Percentiles rank a stretch among this genome's conserved stretches.
Evolutionary conservation across 2,329 filamentous ascomycete species (phyloP).

Genomic region (Alternaria burnsii): DNA sequence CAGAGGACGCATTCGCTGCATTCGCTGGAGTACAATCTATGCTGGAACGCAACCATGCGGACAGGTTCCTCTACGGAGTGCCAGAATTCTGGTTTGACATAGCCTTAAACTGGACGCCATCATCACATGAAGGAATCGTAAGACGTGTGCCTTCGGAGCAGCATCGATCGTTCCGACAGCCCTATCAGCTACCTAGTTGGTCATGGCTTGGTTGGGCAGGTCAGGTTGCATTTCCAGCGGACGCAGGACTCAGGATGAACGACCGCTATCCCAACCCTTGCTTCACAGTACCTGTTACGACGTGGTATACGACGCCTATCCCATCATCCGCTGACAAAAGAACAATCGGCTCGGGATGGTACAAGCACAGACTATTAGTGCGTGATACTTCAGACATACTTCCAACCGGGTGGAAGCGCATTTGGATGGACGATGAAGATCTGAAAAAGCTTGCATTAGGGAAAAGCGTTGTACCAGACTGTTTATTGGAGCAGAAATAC

Average conservation of each 20-base stretch:
- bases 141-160: background rate
- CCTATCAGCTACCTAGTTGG: background rate
- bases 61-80: background rate
- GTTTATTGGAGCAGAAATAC: background rate
- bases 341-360: background rate
- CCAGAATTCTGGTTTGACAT: background rate
- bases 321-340: background rate
- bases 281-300: background rate
- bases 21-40: background rate
- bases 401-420: background rate
- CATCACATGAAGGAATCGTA: too few relatives aligned
- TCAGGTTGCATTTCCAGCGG: background rate
- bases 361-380: background rate
- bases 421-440: too few relatives aligned
- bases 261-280: background rate
- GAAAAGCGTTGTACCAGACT: background rate
- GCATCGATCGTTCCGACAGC: background rate
- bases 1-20: background rate
- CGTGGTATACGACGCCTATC: background rate
- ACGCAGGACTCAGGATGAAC: background rate
- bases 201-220: background rate
- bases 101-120: background rate
- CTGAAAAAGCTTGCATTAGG: background rate
- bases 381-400: background rate
- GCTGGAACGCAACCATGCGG: background rate